A percentile compares a stretch with the other conserved stretches of the same genome.
These are phyloP conservation scores for Tetragonia tetragonoides DNA, from an alignment of 148 eudicot genomes.

Conservation along the genomic window DNA sequence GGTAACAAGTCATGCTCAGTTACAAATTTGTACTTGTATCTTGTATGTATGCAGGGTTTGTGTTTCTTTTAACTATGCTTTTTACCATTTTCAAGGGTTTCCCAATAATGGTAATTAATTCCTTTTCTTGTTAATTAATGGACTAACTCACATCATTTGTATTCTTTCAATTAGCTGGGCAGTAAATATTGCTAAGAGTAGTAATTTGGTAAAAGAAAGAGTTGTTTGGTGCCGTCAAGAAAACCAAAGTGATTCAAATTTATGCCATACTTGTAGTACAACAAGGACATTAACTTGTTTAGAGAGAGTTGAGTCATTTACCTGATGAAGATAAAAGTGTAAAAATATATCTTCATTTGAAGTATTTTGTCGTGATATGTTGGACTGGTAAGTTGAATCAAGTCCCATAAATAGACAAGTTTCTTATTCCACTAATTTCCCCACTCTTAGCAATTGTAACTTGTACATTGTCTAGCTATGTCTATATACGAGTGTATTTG, in stretches of 20 bases:
- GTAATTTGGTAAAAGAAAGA: background rate
- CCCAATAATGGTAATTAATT: too few relatives aligned
- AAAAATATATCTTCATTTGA: too few relatives aligned
- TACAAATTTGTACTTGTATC: background rate
- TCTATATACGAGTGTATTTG: too few relatives aligned
- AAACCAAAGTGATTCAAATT: background rate
- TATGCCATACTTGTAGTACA: constrained; percentile 1
- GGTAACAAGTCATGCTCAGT: constrained; percentile 10
- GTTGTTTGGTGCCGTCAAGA: constrained; percentile 13
- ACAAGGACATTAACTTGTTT: background rate
- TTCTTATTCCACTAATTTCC: too few relatives aligned
- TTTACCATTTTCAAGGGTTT: background rate
- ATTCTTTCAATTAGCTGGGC: background rate
- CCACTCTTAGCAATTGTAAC: too few relatives aligned
- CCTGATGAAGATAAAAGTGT: background rate
- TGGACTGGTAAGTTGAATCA: too few relatives aligned
- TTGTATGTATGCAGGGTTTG: background rate
- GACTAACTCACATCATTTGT: background rate
- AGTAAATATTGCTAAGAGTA: constrained; percentile 4
- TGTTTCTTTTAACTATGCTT: background rate
- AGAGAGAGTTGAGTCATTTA: constrained; percentile 10
- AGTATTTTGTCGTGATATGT: too few relatives aligned
- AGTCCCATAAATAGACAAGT: too few relatives aligned
- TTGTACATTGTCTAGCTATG: background rate
- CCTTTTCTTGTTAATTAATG: too few relatives aligned